A percentile compares a stretch with the other conserved stretches of the same genome.
These are phyloP conservation scores for Calamus simplicifolius DNA, from an alignment of 176 grass and related monocot species.

Conservation along the genomic window DNA sequence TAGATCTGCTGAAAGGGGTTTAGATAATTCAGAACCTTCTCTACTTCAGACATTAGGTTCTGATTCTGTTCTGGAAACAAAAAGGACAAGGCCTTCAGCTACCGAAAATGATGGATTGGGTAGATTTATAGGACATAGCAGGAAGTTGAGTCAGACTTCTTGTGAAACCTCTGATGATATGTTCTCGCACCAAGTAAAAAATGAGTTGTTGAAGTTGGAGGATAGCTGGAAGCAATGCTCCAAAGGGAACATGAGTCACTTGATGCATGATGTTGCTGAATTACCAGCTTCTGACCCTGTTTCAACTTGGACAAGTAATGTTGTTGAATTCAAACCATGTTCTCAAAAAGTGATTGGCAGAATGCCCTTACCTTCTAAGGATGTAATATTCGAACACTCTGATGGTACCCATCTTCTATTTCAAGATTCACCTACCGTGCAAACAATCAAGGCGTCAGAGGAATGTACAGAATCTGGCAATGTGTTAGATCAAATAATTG, in stretches of 20 bases:
- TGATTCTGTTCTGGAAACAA: slow-evolving; percentile 4
- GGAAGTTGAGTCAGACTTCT: slow-evolving; percentile 10
- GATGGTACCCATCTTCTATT: no score
- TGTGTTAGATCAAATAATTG: slow-evolving; percentile 20
- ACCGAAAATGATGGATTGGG: slow-evolving; percentile 12
- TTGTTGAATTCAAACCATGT: slow-evolving; percentile 29
- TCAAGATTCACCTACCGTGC: no score
- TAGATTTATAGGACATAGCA: slow-evolving; percentile 6
- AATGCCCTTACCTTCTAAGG: no score
- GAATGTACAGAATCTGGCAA: slow-evolving; percentile 10
- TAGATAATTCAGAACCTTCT: slow-evolving; percentile 8
- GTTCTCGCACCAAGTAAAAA: slow-evolving; percentile 20
- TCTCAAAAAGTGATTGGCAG: neutral
- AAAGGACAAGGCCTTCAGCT: slow-evolving; percentile 7
- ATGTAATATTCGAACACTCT: no score
- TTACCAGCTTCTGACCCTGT: no score
- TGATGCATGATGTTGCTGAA: no score
- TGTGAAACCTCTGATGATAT: slow-evolving; percentile 8
- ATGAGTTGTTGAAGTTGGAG: no score
- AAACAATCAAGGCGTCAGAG: slow-evolving; percentile 24
- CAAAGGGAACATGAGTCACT: no score
- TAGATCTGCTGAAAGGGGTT: neutral
- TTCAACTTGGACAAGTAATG: slow-evolving; percentile 27
- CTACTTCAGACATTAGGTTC: neutral
- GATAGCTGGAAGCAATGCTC: no score